Evolutionary conservation across 768 basidiomycete genomes (phyloP).

Genomic region (Cystofilobasidium ferigula): DNA sequence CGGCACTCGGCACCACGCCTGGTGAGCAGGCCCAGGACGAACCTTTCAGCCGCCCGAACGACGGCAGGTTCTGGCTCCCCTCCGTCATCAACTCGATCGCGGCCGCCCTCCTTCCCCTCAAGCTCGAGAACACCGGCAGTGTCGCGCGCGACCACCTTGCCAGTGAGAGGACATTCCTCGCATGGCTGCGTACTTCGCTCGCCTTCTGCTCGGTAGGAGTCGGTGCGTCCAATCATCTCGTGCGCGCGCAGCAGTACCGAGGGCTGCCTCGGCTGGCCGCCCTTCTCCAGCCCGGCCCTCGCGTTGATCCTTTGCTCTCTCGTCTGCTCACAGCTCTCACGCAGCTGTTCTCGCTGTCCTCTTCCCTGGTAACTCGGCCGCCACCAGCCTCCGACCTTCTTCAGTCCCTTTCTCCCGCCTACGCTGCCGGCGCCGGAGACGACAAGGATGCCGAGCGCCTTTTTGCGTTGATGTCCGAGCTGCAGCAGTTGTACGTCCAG

Average conservation of each 20-base stretch:
- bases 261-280: no score
- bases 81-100: background rate
- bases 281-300: background rate
- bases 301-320: background rate
- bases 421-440: background rate
- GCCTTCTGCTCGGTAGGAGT: conserved; percentile 25
- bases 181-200: conserved; percentile 28
- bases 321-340: conserved; percentile 16
- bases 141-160: conserved; percentile 28
- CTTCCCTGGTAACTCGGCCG: background rate
- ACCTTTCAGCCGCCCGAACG: no score
- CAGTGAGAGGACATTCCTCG: conserved; percentile 29
- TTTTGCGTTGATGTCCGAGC: no score
- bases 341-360: conserved; percentile 29
- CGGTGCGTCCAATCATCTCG: conserved; percentile 3
- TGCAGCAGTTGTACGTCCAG: no score
- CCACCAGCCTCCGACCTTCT: background rate
- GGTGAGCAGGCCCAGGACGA: no score
- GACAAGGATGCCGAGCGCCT: no score
- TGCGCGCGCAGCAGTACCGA: no score
- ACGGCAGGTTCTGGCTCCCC: no score
- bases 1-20: no score
- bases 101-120: background rate
- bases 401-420: background rate
- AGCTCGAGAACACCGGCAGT: conserved; percentile 7